Conservation (phyloP, 1,139 yeast species). For the Yamadazyma atmosphaerica region DNA sequence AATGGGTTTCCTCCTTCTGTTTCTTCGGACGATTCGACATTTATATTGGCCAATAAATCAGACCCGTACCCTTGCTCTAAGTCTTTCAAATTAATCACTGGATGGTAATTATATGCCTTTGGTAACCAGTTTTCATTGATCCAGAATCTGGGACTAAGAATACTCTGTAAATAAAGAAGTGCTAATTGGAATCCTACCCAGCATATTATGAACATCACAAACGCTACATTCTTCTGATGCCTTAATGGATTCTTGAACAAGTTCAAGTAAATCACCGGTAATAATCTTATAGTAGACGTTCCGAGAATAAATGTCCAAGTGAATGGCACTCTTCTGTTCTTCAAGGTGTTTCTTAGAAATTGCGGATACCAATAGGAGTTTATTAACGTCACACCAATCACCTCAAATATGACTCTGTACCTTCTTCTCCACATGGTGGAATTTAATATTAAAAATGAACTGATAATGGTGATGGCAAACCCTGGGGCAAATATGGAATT, state of each 20-base stretch:
- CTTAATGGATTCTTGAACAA: constrained; percentile 48
- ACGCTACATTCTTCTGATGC: constrained; percentile 52
- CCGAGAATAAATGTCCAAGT: constrained; percentile 72
- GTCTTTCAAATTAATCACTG: constrained; percentile 58
- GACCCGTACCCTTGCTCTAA: constrained; percentile 57
- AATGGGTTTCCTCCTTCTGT: no score
- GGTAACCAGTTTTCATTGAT: constrained; percentile 74
- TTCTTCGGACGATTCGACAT: constrained; percentile 18
- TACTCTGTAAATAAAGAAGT: constrained; percentile 59
- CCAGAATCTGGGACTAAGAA: constrained; percentile 81
- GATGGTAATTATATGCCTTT: constrained; percentile 80
- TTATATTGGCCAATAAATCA: constrained; percentile 28
- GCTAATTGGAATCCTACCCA: constrained; percentile 63
- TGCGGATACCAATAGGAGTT: constrained; percentile 94
- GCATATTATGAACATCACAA: constrained; percentile 42
- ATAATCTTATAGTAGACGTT: constrained; percentile 58
- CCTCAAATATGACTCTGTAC: constrained; percentile 60
- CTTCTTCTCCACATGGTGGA: constrained; percentile 64
- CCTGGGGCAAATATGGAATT: constrained; percentile 64
- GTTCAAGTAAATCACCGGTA: constrained; percentile 67
- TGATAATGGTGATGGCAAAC: constrained; percentile 57
- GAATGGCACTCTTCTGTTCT: constrained; percentile 69
- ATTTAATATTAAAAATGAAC: constrained; percentile 58
- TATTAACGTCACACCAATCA: constrained; percentile 45
- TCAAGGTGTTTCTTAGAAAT: constrained; percentile 70